Conservation (phyloP, 1,139 yeast genomes). For the Yueomyces sp. region DNA sequence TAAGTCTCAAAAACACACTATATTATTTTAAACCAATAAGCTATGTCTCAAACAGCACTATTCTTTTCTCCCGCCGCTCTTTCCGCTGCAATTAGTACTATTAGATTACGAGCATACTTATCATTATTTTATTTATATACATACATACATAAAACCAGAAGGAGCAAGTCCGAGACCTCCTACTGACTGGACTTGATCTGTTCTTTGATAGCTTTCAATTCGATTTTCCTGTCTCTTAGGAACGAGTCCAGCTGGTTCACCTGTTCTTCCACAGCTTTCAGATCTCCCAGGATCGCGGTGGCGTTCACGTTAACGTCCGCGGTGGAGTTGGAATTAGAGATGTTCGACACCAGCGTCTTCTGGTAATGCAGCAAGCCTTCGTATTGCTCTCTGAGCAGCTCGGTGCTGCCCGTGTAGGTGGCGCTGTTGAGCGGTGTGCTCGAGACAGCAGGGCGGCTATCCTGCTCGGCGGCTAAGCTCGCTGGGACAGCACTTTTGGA, state of each 20-base stretch:
- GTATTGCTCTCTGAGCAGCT: constrained; percentile 52
- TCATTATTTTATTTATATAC: too few species aligned
- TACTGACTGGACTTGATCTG: background rate
- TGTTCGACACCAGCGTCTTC: constrained; percentile 6
- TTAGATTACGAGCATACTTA: too few species aligned
- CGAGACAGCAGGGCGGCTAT: constrained; percentile 27
- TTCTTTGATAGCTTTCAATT: constrained; percentile 28
- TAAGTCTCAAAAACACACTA: too few species aligned
- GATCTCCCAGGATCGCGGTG: constrained; percentile 31
- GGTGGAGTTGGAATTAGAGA: background rate
- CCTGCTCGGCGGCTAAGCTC: constrained; percentile 18
- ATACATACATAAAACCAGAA: too few species aligned
- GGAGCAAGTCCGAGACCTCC: too few species aligned
- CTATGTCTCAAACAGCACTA: too few species aligned
- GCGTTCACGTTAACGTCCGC: constrained; percentile 12
- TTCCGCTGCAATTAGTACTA: too few species aligned
- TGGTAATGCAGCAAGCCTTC: constrained; percentile 33
- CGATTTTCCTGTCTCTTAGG: constrained; percentile 34
- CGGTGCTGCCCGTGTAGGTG: constrained; percentile 16
- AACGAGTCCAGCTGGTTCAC: constrained; percentile 41
- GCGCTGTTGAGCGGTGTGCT: constrained; percentile 21
- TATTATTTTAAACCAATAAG: too few species aligned
- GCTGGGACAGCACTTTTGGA: constrained; percentile 3
- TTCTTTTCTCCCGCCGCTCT: too few species aligned
- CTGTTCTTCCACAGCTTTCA: constrained; percentile 40